Percentiles rank a stretch among this genome's conserved stretches.
phyloP scores from a whole-genome alignment of 352 stramenopile genomes.

The Halophytophthora polymorphica region DNA sequence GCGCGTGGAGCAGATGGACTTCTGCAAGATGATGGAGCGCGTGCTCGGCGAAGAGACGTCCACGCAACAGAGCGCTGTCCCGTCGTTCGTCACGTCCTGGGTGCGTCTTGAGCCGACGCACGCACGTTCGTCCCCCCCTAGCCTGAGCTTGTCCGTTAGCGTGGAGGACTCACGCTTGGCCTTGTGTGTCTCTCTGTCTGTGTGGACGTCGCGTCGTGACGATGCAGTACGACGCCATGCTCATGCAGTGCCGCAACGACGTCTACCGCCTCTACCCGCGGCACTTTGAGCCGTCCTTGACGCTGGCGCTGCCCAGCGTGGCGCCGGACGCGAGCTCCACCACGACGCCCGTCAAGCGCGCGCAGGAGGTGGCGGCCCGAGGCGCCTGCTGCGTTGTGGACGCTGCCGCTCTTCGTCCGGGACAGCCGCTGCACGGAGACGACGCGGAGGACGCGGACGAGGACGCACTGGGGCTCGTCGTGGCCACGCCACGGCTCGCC shows the following conservation, averaged over 20 bases:
- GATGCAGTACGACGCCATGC: conserved; percentile 33
- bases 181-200: background rate
- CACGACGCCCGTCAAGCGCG: conserved; percentile 33
- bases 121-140: too few species aligned
- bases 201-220: background rate
- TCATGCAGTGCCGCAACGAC: conserved; percentile 53
- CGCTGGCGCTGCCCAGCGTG: conserved; percentile 21
- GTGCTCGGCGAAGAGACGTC: conserved; percentile 15
- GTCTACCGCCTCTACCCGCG: conserved; percentile 60
- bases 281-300: conserved; percentile 50
- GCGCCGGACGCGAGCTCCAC: background rate
- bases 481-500: conserved; percentile 17
- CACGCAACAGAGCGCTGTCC: conserved; percentile 11
- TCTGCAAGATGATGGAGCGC: conserved; percentile 23
- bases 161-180: background rate
- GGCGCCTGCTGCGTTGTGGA: conserved; percentile 27
- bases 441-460: conserved; percentile 16
- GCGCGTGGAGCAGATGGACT: conserved; percentile 31
- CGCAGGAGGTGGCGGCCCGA: conserved; percentile 35
- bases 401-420: conserved; percentile 2
- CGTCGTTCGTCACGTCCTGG: conserved; percentile 21
- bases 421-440: conserved; percentile 8
- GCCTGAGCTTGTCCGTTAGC: too few species aligned
- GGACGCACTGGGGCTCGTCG: conserved; percentile 9
- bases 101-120: conserved; percentile 16